These are phyloP conservation scores for Henningerozyma blattae DNA, from an alignment of 805 yeast species.

Conservation along the genomic window DNA sequence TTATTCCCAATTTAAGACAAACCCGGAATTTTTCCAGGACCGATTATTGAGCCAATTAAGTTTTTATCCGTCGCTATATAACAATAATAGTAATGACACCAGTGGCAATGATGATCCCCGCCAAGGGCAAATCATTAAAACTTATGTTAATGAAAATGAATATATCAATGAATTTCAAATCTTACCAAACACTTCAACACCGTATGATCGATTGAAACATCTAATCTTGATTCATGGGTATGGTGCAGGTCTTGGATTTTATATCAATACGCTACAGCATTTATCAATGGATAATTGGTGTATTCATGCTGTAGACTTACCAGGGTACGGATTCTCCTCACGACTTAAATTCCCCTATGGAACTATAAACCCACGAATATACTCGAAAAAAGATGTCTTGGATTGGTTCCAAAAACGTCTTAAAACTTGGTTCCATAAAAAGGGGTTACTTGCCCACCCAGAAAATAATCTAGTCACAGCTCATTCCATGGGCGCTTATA, in stretches of 20 bases:
- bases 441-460: slow-evolving; percentile 12
- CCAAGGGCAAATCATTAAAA: slow-evolving; percentile 21
- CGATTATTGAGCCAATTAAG: slow-evolving; percentile 35
- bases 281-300: slow-evolving; percentile 41
- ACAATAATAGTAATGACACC: no score
- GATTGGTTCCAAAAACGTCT: slow-evolving; percentile 41
- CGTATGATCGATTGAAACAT: slow-evolving; percentile 25
- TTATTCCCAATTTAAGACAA: slow-evolving; percentile 26
- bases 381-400: slow-evolving; percentile 18
- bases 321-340: slow-evolving; percentile 86
- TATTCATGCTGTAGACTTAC: slow-evolving; percentile 74
- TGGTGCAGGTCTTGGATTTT: slow-evolving; percentile 89
- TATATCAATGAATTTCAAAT: slow-evolving; percentile 71
- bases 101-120: no score
- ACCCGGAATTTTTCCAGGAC: slow-evolving; percentile 33
- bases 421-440: slow-evolving; percentile 26
- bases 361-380: no score
- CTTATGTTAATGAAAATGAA: slow-evolving; percentile 33
- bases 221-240: slow-evolving; percentile 84
- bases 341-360: slow-evolving; percentile 52
- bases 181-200: slow-evolving; percentile 32
- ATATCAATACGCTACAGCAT: slow-evolving; percentile 57
- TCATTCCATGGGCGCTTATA: slow-evolving; percentile 89
- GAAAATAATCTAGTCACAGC: slow-evolving; percentile 52
- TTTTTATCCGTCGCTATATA: slow-evolving; percentile 30